These are phyloP conservation scores for Pelagomonas calceolata DNA, from an alignment of 108 stramenopile genomes.

Conservation along the genomic window DNA sequence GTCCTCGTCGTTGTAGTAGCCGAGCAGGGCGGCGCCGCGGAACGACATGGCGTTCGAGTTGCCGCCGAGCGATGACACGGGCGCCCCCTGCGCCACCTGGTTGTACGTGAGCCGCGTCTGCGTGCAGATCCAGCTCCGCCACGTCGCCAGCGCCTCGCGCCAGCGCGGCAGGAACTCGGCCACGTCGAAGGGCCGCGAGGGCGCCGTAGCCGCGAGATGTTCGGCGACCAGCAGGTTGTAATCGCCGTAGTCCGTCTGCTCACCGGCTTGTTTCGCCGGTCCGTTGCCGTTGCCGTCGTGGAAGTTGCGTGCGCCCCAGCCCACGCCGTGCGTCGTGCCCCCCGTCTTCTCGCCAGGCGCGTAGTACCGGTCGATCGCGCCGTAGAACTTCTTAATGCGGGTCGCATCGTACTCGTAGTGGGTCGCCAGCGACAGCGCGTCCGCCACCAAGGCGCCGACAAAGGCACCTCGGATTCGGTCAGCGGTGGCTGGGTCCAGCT, in stretches of 20 bases:
- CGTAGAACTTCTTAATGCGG: conserved; percentile 9
- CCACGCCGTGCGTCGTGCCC: conserved; percentile 15
- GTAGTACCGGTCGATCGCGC: conserved; percentile 4
- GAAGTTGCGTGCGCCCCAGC: conserved; percentile 18
- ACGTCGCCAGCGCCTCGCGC: conserved; percentile 4
- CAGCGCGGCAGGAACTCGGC: conserved; percentile 5
- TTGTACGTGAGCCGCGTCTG: conserved; percentile 13
- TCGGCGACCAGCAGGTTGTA: conserved; percentile 12
- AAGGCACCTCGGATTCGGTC: conserved; percentile 3
- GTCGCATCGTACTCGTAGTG: conserved; percentile 18
- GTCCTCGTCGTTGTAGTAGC: conserved; percentile 6
- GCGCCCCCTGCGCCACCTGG: conserved; percentile 5
- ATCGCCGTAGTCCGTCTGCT: conserved; percentile 16
- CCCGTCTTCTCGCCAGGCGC: conserved; percentile 17
- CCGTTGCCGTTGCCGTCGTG: conserved; percentile 6
- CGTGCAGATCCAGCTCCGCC: conserved; percentile 15
- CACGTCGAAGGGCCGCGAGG: background rate
- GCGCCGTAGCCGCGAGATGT: background rate
- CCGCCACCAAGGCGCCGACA: conserved; percentile 8
- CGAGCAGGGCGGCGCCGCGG: conserved; percentile 4
- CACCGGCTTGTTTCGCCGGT: background rate
- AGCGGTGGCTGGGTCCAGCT: no score
- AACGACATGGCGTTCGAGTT: conserved; percentile 19
- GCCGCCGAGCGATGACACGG: conserved; percentile 8
- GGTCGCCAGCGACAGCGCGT: conserved; percentile 16